Conservation (phyloP, 2,329 filamentous ascomycete species). For the Thielaviopsis punctulata region DNA sequence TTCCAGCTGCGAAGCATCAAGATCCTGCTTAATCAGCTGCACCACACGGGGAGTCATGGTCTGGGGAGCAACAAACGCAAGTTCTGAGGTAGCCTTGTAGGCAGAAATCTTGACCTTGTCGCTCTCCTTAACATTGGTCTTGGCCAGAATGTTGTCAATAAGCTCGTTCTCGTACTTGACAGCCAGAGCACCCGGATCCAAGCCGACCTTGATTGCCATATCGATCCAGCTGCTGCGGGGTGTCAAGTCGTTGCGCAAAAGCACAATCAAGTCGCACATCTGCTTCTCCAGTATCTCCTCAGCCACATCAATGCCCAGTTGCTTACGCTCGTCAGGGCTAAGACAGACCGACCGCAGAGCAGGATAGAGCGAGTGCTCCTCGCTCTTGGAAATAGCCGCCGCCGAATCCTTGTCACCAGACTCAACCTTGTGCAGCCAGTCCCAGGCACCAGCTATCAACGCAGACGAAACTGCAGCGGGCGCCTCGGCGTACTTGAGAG, state of each 20-base stretch:
- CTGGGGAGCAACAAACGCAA: conserved; percentile 85
- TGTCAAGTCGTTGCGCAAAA: conserved; percentile 63
- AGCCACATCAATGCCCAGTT: conserved; percentile 26
- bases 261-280: conserved; percentile 58
- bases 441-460: conserved; percentile 60
- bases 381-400: conserved; percentile 46
- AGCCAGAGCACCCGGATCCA: conserved; percentile 70
- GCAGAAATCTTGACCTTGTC: conserved; percentile 46
- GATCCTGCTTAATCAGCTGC: conserved; percentile 53
- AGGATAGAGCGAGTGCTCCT: conserved; percentile 44
- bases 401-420: conserved; percentile 62
- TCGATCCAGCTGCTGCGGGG: conserved; percentile 78
- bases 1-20: conserved; percentile 51
- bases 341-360: conserved; percentile 47
- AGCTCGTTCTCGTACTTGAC: conserved; percentile 44
- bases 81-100: conserved; percentile 69
- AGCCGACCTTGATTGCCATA: conserved; percentile 57
- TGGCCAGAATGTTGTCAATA: conserved; percentile 45
- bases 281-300: conserved; percentile 43
- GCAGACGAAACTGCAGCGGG: conserved; percentile 42
- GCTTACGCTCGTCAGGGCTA: conserved; percentile 30
- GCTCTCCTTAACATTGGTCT: conserved; percentile 27
- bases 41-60: conserved; percentile 61
- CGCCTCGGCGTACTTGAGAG: conserved; percentile 43
- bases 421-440: conserved; percentile 53